Evolutionary conservation across 1,284 basidiomycete species (phyloP).

Genomic region (Ustilago nuda): DNA sequence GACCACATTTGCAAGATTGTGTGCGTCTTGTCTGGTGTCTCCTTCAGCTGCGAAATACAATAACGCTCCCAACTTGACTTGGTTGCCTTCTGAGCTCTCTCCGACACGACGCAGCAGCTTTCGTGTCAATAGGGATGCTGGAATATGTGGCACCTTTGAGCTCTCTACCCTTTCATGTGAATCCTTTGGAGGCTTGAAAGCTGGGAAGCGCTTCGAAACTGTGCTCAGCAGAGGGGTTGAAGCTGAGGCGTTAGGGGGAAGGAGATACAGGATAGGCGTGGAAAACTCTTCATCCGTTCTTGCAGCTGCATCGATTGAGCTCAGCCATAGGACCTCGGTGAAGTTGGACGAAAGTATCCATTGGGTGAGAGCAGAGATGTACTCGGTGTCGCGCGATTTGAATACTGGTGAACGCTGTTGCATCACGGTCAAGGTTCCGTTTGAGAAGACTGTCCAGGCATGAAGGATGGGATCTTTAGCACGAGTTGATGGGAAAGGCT

Average conservation of each 20-base stretch:
- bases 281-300: constrained; percentile 55
- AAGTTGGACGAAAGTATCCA: constrained; percentile 20
- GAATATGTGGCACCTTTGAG: constrained; percentile 39
- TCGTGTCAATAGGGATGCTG: constrained; percentile 42
- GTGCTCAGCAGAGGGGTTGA: constrained; percentile 10
- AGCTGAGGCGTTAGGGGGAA: constrained; percentile 17
- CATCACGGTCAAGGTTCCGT: constrained; percentile 40
- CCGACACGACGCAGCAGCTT: constrained; percentile 25
- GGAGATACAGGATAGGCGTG: constrained; percentile 27
- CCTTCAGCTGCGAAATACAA: constrained; percentile 62
- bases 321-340: constrained; percentile 23
- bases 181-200: constrained; percentile 9
- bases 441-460: constrained; percentile 29
- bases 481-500: too few relatives aligned
- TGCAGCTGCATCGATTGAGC: constrained; percentile 54
- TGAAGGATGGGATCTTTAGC: background rate
- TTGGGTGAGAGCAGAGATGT: constrained; percentile 22
- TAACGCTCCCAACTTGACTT: constrained; percentile 24
- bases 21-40: constrained; percentile 60
- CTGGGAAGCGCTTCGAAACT: constrained; percentile 1
- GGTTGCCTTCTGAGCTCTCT: background rate
- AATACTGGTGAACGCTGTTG: constrained; percentile 62
- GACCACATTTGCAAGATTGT: constrained; percentile 31
- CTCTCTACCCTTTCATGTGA: background rate
- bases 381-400: constrained; percentile 30